Base-by-base conservation (phyloP, 345 rosid genomes). In the Garcia nutans region DNA sequence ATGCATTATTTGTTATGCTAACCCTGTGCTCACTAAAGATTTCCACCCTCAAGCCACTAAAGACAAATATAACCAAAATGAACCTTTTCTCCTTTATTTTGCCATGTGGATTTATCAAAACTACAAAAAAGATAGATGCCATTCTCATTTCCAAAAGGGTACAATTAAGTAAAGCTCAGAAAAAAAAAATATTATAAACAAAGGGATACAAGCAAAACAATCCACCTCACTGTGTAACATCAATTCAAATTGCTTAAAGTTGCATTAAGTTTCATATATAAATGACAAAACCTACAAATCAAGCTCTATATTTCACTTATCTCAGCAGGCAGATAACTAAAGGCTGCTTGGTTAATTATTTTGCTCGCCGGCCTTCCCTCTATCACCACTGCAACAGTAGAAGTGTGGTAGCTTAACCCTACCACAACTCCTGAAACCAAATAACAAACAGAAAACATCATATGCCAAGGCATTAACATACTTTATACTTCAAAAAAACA, bases 321-420 rank as follows among this genome's bases (percentile, higher is more conserved):
- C 9, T 13, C 4, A n/a, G 31, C 44, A 0, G 12, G n/a, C 61
- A 47, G 60, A 28, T 17, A 52, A 59, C 3, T 37, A 56, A 22
- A 68, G 7, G 28, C 49, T 28, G 10, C 50, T 42, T 45, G 57
- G 33, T 65, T 67, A 74, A 28, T 31, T 72, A 60, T 44, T 72
- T 77, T 65, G 68, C 58, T 73, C 84, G 7, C 64, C 75, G 15
- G 57, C 15, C n/a, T 73, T 45, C 70, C 72, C 84, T 41, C 88
- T 85, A 70, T 88, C 96, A 60, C 99, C 98, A 59, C 98, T 92
- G 92, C 99, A 96, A 82, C 99, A 93, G 80, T 77, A 93, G 80
- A 93, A 96, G 87, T 96, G 98, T 0, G 94, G 99, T 72, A 96
- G 85, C 88, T 93, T 96, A 10, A 89, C 96, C 68, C 92, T 83